Evolutionary conservation across 129 eudicot species (phyloP), one percentile per base, ranked within the genome.

Genomic region (Tanacetum coccineum): DNA sequence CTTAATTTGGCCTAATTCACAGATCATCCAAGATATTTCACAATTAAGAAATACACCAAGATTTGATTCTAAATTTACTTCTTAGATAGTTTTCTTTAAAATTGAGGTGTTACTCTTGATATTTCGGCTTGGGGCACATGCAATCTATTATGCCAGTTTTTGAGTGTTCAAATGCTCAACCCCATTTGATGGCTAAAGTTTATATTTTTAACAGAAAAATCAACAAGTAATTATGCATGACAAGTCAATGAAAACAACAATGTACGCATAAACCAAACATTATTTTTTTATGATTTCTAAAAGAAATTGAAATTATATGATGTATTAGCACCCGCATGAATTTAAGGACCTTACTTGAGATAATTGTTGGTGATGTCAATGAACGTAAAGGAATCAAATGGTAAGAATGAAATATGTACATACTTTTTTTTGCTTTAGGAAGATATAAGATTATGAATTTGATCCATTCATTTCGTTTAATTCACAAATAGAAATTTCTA

Each of bases 381-480:
- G 51, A 70, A 70, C 14, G 50, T 57, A 59, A 59, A 70, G 73
- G 66, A 58, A 46, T 59, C 67, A 26, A 60, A 32, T 49, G 68
- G 55, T 48, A 40, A 49, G 51, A 48, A 12, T 71, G 52, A 26
- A 40, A 44, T 28, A 19, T 49, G 9, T 59, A 22, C 51, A 6
- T 28, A 32, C 17, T n/a, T 13, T 17, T 12, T 73, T 64, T 26
- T 36, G 13, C 46, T 14, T 50, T 30, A 67, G 66, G 67, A 66
- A 74, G 67, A 68, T 52, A 42, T 75, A 68, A 76, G 30, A 68
- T 13, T 42, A 68, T 13, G 40, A 75, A 42, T 56, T 54, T 52
- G 80, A 76, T 76, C 80, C 80, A 52, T 76, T 51, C 42, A 19
- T 68, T 52, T 76, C 80, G 80, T 75, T 49, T 51, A 61, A 40